Evolutionary conservation across 441 rosid species (phyloP).

Genomic region (Erodium texanum): DNA sequence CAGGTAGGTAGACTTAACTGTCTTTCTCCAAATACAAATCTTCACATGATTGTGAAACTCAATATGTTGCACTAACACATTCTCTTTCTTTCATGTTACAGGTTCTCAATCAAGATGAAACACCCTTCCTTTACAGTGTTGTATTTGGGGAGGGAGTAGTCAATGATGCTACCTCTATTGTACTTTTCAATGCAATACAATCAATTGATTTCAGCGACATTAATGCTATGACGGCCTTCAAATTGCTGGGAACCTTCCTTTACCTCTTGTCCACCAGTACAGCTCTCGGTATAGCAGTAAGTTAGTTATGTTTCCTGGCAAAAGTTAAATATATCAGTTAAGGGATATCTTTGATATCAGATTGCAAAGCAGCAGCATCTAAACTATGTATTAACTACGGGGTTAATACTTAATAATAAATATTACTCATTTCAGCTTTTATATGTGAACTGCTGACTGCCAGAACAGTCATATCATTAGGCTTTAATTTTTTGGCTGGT

Average conservation of each 20-base stretch:
- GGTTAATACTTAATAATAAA: too few relatives aligned
- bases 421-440: too few relatives aligned
- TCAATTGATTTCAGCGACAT: conserved; percentile 33
- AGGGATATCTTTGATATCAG: too few relatives aligned
- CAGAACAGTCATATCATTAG: too few relatives aligned
- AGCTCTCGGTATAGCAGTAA: conserved; percentile 50
- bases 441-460: too few relatives aligned
- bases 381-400: too few relatives aligned
- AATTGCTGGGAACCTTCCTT: conserved; percentile 48
- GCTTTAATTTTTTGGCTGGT: too few relatives aligned
- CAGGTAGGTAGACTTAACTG: conserved; percentile 33
- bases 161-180: conserved; percentile 72
- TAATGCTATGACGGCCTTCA: conserved; percentile 27
- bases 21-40: background rate
- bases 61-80: background rate
- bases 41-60: background rate
- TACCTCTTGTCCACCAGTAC: conserved; percentile 58
- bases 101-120: conserved; percentile 76
- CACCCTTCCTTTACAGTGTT: conserved; percentile 63
- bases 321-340: background rate
- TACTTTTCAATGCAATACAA: conserved; percentile 57
- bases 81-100: conserved; percentile 19
- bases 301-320: conserved; percentile 15
- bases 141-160: conserved; percentile 82
- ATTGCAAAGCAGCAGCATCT: too few relatives aligned